phyloP scores from a whole-genome alignment of 805 yeast genomes.

The Myxozyma vanderwaltii region DNA sequence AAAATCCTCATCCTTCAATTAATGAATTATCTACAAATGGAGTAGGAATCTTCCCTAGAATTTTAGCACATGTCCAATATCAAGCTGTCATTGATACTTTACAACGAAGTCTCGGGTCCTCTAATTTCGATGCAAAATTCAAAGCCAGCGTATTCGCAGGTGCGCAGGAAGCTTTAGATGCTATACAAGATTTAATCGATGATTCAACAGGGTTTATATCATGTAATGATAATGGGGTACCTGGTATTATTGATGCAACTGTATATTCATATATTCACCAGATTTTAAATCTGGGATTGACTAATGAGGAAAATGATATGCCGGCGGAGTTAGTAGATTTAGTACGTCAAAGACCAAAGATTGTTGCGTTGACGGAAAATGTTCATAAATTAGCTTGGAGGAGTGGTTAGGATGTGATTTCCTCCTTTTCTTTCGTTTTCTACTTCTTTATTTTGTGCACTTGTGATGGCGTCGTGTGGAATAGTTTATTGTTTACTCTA shows the following conservation, averaged over 20 bases:
- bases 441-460: too few species aligned
- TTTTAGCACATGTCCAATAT: not conserved
- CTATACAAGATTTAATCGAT: constrained; percentile 8
- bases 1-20: not conserved
- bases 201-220: not conserved
- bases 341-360: constrained; percentile 4
- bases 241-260: constrained; percentile 25
- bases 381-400: constrained; percentile 7
- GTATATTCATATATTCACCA: constrained; percentile 24
- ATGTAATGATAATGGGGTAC: not conserved
- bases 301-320: not conserved
- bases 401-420: not conserved
- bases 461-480: too few species aligned
- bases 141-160: constrained; percentile 1
- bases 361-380: constrained; percentile 8
- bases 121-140: not conserved
- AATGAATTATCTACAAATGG: not conserved
- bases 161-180: constrained; percentile 31
- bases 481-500: too few species aligned
- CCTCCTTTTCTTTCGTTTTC: not conserved
- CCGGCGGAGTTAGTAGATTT: constrained; percentile 15
- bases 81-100: not conserved
- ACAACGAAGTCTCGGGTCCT: not conserved
- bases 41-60: not conserved
- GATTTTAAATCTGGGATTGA: constrained; percentile 10